Evolutionary conservation across 2,329 filamentous ascomycete species (phyloP), one percentile per base, ranked within the genome.

Genomic region (Pseudocercospora ulei): DNA sequence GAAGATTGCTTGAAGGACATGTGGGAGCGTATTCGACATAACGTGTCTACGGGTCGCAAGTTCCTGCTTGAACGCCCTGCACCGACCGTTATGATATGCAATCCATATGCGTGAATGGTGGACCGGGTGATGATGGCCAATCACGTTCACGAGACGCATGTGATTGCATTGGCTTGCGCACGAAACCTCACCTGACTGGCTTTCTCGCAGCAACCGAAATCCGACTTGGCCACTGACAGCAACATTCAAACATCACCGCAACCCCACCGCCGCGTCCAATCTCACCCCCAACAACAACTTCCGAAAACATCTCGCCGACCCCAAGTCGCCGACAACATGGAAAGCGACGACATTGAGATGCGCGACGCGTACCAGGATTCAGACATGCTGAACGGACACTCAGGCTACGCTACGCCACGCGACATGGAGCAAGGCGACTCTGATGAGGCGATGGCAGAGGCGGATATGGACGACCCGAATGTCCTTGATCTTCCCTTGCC

Each of bases 1-100:
- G 56, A 96, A 96, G 66, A 81, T 95, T 60, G 75, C 75, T 38
- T 62, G 53, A 59, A 13, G 16, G n/a, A n/a, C n/a, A 35, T 7
- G 16, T 16, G 12, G 30, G 7, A 23, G 8, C 9, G 11, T 18
- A 5, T 26, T 24, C 8, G 8, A 20, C 16, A 18, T 33, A n/a
- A 12, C 20, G 13, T 12, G 16, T 23, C 3, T 26, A 3, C 33
- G 13, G 25, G 25, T 5, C 7, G 12, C 25, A 18, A 17, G 16
- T 33, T 36, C 7, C 24, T 36, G 6, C 7, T n/a, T 20, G 25
- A 18, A 24, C 23, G 33, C 4, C 12, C 7, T 14, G 5, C 24
- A 27, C 5, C 2, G 29, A 3, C 29, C 18, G 17, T 12, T 3
- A 14, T 33, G 16, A 33, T 11, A 33, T 33, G 29, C 16, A 27